A percentile compares a stretch with the other conserved stretches of the same genome.
phyloP scores from a whole-genome alignment of 345 rosid species.

The Salix purpurea region DNA sequence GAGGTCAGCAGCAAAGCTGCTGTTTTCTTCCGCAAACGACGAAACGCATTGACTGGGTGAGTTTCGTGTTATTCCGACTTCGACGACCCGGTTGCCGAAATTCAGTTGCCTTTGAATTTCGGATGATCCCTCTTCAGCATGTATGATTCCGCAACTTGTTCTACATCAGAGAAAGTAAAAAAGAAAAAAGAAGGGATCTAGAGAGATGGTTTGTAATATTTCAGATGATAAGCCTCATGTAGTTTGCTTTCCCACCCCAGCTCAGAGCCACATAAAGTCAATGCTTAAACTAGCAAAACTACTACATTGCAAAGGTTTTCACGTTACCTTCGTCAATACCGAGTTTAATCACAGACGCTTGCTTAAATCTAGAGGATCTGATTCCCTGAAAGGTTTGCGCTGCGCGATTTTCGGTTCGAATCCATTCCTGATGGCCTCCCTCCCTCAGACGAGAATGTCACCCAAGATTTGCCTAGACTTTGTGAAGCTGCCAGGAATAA shows the following conservation, averaged over 20 bases:
- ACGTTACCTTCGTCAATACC: conserved; percentile 4
- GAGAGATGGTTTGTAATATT: too few species aligned
- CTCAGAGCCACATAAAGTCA: conserved; percentile 9
- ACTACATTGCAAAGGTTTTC: conserved; percentile 4
- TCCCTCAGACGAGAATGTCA: background rate
- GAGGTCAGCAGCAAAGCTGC: too few species aligned
- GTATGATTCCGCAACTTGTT: too few species aligned
- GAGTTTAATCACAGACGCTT: background rate
- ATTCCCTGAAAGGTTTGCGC: background rate
- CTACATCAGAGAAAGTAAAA: background rate
- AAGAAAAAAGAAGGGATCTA: too few species aligned
- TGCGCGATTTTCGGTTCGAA: background rate
- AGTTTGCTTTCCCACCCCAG: background rate
- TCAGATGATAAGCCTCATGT: background rate
- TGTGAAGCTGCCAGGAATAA: background rate
- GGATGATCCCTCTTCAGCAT: too few species aligned
- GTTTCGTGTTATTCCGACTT: too few species aligned
- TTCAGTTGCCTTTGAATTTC: too few species aligned
- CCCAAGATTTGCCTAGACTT: background rate
- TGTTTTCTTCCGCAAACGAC: too few species aligned
- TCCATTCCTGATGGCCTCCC: background rate
- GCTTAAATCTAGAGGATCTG: background rate
- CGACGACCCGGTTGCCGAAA: too few species aligned
- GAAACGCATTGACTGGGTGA: too few species aligned
- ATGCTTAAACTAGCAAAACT: conserved; percentile 15